Evolutionary conservation across 140 eudicot genomes (phyloP), one percentile per base, ranked within the genome.

Genomic region (Ambrosia hybrid): DNA sequence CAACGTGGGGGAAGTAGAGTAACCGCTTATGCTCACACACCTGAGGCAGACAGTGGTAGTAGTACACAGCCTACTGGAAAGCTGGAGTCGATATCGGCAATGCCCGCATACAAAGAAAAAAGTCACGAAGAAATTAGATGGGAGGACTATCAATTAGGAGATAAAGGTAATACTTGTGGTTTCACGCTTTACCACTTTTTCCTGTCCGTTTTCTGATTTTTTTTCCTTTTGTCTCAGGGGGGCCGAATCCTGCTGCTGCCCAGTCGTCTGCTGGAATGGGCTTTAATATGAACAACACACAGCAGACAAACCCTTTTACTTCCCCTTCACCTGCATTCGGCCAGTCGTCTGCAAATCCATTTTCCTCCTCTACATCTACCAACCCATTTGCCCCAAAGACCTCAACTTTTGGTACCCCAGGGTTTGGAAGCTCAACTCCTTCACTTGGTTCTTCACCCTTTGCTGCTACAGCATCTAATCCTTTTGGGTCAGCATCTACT

Each of bases 131-230:
- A 93, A 75, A 88, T 93, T 48, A 81, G 99, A 71, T 93, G 99
- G 99, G 99, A 93, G 82, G 99, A 93, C 73, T 88, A 90, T 81
- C 99, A 93, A 73, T 66, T 37, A 59, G 96, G 97, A 72, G 99
- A 94, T 75, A 94, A 94, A 90, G 97, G 99, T 93, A 69, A 39
- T 65, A 77, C 1, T 63, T 43, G 21, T 46, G 43, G 34, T 34
- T 30, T 41, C 41, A 1, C 9, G 41, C 56, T 55, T 55, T 60
- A 21, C 34, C 30, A 38, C 11, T 36, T 60, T 48, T 55, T 34
- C 5, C 14, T 48, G 9, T 48, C n/a, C 2, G 53, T 48, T 48
- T 9, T 11, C 53, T 48, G 53, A 41, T 48, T 48, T 48, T 5
- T 46, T 56, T 41, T 71, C 16, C 37, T 55, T 73, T 10, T 26